phyloP scores from a whole-genome alignment of 108 stramenopile genomes.

The Cyclotella cryptica region DNA sequence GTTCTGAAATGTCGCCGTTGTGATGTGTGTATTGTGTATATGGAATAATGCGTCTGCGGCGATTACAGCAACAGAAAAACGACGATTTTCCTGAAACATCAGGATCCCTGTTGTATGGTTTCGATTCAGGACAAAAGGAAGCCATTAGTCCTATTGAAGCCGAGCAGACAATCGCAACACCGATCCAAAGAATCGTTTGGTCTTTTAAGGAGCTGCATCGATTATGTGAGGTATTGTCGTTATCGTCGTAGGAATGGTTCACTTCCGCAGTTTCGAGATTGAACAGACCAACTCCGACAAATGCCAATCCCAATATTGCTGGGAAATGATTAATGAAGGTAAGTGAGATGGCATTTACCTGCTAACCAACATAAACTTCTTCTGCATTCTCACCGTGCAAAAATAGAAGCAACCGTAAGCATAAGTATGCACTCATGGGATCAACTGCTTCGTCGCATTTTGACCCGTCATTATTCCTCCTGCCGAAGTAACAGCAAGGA shows the following conservation, averaged over 20 bases:
- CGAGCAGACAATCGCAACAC: slow-evolving; percentile 52
- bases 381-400: slow-evolving; percentile 37
- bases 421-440: slow-evolving; percentile 27
- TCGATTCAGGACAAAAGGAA: slow-evolving; percentile 63
- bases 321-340: background rate
- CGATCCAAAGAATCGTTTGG: slow-evolving; percentile 57
- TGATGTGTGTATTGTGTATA: background rate
- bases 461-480: background rate
- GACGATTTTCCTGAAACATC: background rate
- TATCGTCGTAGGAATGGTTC: slow-evolving; percentile 28
- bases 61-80: slow-evolving; percentile 15
- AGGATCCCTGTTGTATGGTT: background rate
- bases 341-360: background rate
- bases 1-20: background rate
- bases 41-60: slow-evolving; percentile 1
- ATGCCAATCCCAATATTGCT: slow-evolving; percentile 44
- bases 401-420: slow-evolving; percentile 38
- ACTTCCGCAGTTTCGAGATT: slow-evolving; percentile 37
- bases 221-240: background rate
- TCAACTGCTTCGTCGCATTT: background rate
- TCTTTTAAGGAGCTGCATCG: slow-evolving; percentile 47
- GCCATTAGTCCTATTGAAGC: slow-evolving; percentile 66
- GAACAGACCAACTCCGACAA: slow-evolving; percentile 39
- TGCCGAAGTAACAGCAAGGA: slow-evolving; percentile 35
- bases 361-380: background rate